A percentile compares a stretch with the other conserved stretches of the same genome.
Conservation (phyloP, 768 basidiomycete species). For the Termitomyces heimii region DNA sequence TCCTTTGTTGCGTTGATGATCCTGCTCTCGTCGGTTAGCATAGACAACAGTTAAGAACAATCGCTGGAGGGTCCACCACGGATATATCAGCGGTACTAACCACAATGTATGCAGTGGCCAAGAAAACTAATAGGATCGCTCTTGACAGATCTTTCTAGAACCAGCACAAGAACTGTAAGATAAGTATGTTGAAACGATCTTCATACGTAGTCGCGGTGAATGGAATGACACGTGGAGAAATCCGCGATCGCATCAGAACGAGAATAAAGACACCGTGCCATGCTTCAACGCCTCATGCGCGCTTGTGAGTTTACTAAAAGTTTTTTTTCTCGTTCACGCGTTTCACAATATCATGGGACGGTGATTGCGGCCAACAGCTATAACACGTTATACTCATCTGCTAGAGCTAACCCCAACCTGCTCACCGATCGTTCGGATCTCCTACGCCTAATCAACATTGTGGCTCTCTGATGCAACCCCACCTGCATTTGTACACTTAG, state of each 20-base stretch:
- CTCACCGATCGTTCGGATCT: neutral
- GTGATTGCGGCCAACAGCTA: neutral
- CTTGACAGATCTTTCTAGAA: neutral
- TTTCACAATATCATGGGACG: slow-evolving; percentile 1
- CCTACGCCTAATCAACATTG: neutral
- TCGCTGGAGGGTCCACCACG: neutral
- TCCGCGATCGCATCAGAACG: slow-evolving; percentile 5
- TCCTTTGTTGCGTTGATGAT: neutral
- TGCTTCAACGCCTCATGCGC: slow-evolving; percentile 9
- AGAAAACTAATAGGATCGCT: neutral
- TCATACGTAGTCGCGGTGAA: neutral
- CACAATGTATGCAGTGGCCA: neutral
- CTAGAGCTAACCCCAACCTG: neutral
- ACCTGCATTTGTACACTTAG: neutral
- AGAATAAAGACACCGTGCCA: slow-evolving; percentile 1
- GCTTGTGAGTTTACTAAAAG: neutral
- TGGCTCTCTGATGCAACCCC: neutral
- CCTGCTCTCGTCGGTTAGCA: neutral
- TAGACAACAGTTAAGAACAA: neutral
- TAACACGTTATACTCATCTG: neutral
- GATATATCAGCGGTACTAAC: neutral
- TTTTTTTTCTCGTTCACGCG: neutral
- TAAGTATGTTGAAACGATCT: neutral
- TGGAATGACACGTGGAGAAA: slow-evolving; percentile 3
- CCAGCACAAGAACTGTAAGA: neutral